phyloP scores from a whole-genome alignment of 495 filamentous ascomycete genomes.

The Penicillium chermesinum region DNA sequence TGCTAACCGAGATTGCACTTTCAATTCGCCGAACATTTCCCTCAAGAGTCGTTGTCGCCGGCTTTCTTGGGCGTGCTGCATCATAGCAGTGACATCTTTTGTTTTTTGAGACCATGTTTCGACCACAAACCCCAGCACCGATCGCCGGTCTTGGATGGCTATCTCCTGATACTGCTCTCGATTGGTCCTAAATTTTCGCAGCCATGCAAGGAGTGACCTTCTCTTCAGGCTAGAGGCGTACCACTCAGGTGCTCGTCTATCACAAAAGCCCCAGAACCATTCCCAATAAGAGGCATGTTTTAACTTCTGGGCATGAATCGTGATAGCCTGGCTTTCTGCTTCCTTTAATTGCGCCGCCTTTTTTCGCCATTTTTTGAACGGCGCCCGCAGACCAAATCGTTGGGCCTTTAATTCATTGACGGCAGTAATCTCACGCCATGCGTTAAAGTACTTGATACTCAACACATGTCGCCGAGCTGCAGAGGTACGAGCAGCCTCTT shows the following conservation, averaged over 20 bases:
- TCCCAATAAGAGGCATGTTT: slow-evolving; percentile 44
- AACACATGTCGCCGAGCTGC: slow-evolving; percentile 64
- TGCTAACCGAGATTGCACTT: slow-evolving; percentile 38
- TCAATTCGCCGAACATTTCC: slow-evolving; percentile 35
- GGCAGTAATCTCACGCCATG: slow-evolving; percentile 68
- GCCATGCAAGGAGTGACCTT: slow-evolving; percentile 42
- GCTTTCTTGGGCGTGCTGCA: slow-evolving; percentile 30
- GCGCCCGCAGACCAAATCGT: slow-evolving; percentile 53
- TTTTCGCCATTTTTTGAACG: slow-evolving; percentile 52
- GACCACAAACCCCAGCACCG: slow-evolving; percentile 20
- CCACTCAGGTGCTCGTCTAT: slow-evolving; percentile 50
- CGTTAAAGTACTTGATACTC: slow-evolving; percentile 66
- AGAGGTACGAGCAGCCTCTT: slow-evolving; percentile 54
- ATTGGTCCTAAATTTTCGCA: slow-evolving; percentile 40
- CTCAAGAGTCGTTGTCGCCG: slow-evolving; percentile 27
- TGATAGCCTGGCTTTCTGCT: slow-evolving; percentile 36
- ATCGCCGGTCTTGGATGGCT: slow-evolving; percentile 25
- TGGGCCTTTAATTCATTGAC: slow-evolving; percentile 65
- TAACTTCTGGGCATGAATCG: slow-evolving; percentile 40
- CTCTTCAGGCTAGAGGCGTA: slow-evolving; percentile 44
- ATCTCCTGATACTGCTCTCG: slow-evolving; percentile 40
- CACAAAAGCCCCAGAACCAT: slow-evolving; percentile 54
- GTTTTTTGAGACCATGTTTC: slow-evolving; percentile 32
- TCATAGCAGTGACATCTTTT: slow-evolving; percentile 20
- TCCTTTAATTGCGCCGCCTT: slow-evolving; percentile 30